phyloP scores from a whole-genome alignment of 345 rosid species.

The Salix viminalis region DNA sequence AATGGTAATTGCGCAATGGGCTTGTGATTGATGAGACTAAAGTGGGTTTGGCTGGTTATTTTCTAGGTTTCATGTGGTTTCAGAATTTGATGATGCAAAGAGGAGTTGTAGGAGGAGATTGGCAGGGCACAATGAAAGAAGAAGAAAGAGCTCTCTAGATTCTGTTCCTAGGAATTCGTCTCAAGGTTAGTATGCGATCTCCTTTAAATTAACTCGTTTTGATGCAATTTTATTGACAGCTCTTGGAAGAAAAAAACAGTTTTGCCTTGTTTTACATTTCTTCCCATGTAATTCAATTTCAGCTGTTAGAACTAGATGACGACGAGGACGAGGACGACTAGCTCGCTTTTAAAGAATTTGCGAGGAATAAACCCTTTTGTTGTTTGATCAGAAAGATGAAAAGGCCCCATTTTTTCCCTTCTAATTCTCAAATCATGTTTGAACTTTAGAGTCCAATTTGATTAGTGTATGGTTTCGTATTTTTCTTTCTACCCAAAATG shows the following conservation, averaged over 20 bases:
- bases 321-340: not conserved
- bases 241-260: too few species aligned
- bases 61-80: conserved; percentile 52
- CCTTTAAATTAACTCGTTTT: not conserved
- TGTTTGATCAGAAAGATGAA: not conserved
- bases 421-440: not conserved
- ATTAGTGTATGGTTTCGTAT: not conserved
- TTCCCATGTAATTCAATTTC: not conserved
- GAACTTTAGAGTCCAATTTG: not conserved
- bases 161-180: conserved; percentile 32
- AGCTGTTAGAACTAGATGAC: not conserved
- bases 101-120: conserved; percentile 65
- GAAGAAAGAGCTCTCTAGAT: conserved; percentile 52
- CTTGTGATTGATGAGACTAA: not conserved
- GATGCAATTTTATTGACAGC: too few species aligned
- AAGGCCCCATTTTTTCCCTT: not conserved
- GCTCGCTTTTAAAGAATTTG: not conserved
- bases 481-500: not conserved
- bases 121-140: conserved; percentile 66
- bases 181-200: conserved; percentile 33
- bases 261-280: not conserved
- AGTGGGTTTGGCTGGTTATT: not conserved
- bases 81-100: conserved; percentile 59
- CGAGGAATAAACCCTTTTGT: not conserved
- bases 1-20: not conserved